Conservation (phyloP, 2,329 filamentous ascomycete genomes). For the Pseudogymnoascus sp. region DNA sequence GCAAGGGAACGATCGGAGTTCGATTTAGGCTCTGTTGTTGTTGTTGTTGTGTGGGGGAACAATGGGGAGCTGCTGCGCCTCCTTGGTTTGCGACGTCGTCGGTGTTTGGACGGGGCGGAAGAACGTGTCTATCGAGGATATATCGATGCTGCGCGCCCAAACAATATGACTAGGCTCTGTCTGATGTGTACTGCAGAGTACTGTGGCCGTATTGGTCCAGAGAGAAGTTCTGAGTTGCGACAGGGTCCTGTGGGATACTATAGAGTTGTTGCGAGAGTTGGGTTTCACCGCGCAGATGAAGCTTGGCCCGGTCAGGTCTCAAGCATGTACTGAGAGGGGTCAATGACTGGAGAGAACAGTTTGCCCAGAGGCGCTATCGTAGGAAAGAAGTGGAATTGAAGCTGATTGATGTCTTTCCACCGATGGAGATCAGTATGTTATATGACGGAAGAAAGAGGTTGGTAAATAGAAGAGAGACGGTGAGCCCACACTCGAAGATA, state of each 20-base stretch:
- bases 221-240: neutral
- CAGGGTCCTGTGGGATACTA: neutral
- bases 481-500: neutral
- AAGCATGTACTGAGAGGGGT: neutral
- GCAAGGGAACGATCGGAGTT: conserved; percentile 4
- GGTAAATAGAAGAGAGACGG: neutral
- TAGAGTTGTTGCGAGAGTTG: neutral
- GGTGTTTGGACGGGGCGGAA: neutral
- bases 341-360: neutral
- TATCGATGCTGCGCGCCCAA: neutral
- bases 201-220: neutral
- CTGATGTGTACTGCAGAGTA: neutral
- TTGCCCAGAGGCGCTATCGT: neutral
- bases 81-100: neutral
- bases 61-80: neutral
- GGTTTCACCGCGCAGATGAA: neutral
- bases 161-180: conserved; percentile 1
- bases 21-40: neutral
- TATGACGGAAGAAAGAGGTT: neutral
- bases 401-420: neutral
- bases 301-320: neutral
- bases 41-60: neutral
- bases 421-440: neutral
- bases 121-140: neutral
- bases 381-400: neutral